phyloP scores from a whole-genome alignment of 352 stramenopile species.

The Elongisporangium prolatum region DNA sequence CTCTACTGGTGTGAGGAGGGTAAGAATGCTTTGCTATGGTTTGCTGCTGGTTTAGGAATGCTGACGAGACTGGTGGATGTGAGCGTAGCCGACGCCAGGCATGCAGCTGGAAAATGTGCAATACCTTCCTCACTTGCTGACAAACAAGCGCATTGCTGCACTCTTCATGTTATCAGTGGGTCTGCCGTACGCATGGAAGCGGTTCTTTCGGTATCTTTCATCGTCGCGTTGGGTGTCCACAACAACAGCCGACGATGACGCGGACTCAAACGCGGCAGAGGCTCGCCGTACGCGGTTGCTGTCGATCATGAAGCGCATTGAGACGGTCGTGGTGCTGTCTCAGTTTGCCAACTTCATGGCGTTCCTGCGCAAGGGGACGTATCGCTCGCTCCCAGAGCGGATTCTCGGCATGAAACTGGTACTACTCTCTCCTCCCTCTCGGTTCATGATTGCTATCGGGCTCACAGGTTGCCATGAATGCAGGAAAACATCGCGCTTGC shows the following conservation, averaged over 20 bases:
- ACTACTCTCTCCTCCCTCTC: background rate
- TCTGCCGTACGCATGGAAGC: conserved; percentile 76
- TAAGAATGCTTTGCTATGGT: conserved; percentile 13
- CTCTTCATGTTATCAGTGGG: conserved; percentile 73
- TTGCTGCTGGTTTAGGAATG: background rate
- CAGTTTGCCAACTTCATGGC: conserved; percentile 70
- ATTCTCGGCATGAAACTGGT: conserved; percentile 71
- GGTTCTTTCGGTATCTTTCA: conserved; percentile 54
- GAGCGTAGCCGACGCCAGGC: conserved; percentile 58
- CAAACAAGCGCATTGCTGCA: conserved; percentile 32
- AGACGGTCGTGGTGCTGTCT: conserved; percentile 59
- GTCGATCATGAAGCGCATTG: conserved; percentile 60
- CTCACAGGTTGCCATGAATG: background rate
- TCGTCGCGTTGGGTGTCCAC: conserved; percentile 34
- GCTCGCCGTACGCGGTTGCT: conserved; percentile 30
- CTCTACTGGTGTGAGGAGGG: conserved; percentile 53
- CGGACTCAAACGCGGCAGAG: conserved; percentile 3
- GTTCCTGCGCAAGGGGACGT: conserved; percentile 69
- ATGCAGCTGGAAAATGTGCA: conserved; percentile 84
- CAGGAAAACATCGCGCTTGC: conserved; percentile 57
- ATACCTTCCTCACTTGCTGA: conserved; percentile 45
- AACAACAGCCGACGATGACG: conserved; percentile 1
- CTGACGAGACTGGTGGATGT: background rate
- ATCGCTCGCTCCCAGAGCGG: conserved; percentile 68
- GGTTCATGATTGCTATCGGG: background rate